Conservation (phyloP, 371 early-diverging fungal genomes). For the Parasitella parasitica region DNA sequence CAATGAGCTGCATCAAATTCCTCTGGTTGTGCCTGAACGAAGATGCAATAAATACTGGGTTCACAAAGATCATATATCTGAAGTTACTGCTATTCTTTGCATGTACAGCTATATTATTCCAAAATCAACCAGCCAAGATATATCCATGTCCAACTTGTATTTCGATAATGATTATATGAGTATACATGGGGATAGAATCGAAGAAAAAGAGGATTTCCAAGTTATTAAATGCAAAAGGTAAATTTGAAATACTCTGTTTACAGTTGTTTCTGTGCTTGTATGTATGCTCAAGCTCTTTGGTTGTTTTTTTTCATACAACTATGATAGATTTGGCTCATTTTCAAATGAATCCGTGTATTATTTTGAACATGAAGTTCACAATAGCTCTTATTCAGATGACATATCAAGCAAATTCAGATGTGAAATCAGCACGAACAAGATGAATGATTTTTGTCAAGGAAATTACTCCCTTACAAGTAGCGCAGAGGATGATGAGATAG, state of each 20-base stretch:
- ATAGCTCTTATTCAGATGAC: not conserved
- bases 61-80: constrained; percentile 93
- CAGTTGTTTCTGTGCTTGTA: too few relatives aligned
- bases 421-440: not conserved
- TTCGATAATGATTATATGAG: constrained; percentile 74
- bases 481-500: not conserved
- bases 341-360: constrained; percentile 1
- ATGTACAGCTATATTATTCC: constrained; percentile 81
- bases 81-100: constrained; percentile 86
- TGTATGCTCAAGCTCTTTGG: too few relatives aligned
- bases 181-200: not conserved
- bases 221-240: constrained; percentile 11
- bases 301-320: too few relatives aligned
- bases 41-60: constrained; percentile 97
- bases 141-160: constrained; percentile 84
- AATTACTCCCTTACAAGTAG: not conserved
- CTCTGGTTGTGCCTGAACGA: constrained; percentile 28
- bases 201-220: not conserved
- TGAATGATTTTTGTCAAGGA: not conserved
- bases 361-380: constrained; percentile 4
- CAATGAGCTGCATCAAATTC: not conserved
- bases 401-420: not conserved
- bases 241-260: not conserved
- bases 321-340: not conserved
- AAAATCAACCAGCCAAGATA: not conserved